Percentiles rank a stretch among this genome's conserved stretches.
Conservation (phyloP, 2,329 filamentous ascomycete genomes). For the Pseudogymnoascus sp. region DNA sequence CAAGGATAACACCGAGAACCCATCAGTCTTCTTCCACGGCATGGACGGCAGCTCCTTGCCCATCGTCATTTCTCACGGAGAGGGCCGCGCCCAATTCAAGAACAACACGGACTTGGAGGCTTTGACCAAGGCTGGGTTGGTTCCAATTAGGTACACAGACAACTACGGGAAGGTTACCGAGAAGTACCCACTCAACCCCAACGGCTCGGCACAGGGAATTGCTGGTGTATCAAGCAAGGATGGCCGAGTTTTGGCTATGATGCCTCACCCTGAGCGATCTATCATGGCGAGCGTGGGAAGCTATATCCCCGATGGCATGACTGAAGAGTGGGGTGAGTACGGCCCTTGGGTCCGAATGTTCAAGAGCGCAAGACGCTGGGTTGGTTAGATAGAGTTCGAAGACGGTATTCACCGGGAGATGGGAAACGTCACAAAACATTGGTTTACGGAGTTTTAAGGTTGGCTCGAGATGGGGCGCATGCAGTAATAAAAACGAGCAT, state of each 20-base stretch:
- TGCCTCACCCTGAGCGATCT: slow-evolving; percentile 68
- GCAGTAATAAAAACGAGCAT: background rate
- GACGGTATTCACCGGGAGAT: background rate
- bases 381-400: slow-evolving; percentile 40
- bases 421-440: slow-evolving; percentile 1
- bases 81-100: slow-evolving; percentile 70
- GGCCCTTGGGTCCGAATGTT: slow-evolving; percentile 66
- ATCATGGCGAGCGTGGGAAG: slow-evolving; percentile 60
- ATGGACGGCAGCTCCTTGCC: slow-evolving; percentile 78
- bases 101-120: slow-evolving; percentile 43
- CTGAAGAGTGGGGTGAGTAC: slow-evolving; percentile 58
- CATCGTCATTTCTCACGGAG: slow-evolving; percentile 83
- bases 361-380: slow-evolving; percentile 65
- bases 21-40: slow-evolving; percentile 81
- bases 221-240: slow-evolving; percentile 58
- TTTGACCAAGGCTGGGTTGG: slow-evolving; percentile 59
- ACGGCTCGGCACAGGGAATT: slow-evolving; percentile 61
- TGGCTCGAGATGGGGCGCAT: background rate
- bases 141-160: slow-evolving; percentile 77
- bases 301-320: slow-evolving; percentile 49
- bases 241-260: slow-evolving; percentile 61
- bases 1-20: slow-evolving; percentile 48
- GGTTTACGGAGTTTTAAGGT: background rate
- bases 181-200: slow-evolving; percentile 80
- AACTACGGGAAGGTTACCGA: slow-evolving; percentile 70